Evolutionary conservation across 768 basidiomycete species (phyloP).

Genomic region (Phylloporus sp.): DNA sequence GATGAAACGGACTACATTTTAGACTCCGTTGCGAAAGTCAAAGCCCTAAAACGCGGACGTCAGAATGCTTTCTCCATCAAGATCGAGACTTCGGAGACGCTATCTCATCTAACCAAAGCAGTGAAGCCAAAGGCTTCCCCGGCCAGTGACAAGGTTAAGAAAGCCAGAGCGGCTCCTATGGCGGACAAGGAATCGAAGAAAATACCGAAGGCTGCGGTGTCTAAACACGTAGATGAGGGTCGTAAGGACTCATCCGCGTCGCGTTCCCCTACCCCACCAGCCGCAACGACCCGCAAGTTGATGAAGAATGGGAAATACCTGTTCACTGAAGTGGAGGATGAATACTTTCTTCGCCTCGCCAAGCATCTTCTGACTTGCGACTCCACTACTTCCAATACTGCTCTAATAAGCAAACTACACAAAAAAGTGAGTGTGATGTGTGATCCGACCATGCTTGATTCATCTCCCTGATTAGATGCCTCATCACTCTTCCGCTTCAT

Average conservation of each 20-base stretch:
- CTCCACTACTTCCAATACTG: slow-evolving; percentile 37
- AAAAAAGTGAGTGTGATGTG: slow-evolving; percentile 40
- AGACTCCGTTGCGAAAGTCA: slow-evolving; percentile 25
- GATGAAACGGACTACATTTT: slow-evolving; percentile 45
- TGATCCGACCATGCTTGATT: not conserved
- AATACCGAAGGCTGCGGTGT: not conserved
- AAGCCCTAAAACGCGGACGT: slow-evolving; percentile 24
- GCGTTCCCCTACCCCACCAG: slow-evolving; percentile 47
- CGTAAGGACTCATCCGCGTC: slow-evolving; percentile 3
- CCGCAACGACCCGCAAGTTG: slow-evolving; percentile 28
- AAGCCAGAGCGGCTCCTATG: slow-evolving; percentile 3
- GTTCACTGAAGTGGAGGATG: slow-evolving; percentile 50
- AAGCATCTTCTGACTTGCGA: slow-evolving; percentile 47
- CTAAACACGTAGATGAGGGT: not conserved
- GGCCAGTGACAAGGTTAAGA: slow-evolving; percentile 1
- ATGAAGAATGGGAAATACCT: slow-evolving; percentile 33
- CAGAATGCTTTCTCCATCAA: slow-evolving; percentile 14
- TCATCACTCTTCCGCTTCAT: slow-evolving; percentile 51
- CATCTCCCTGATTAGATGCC: slow-evolving; percentile 47
- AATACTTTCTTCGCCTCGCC: slow-evolving; percentile 45
- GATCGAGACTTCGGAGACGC: slow-evolving; percentile 9
- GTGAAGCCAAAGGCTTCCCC: slow-evolving; percentile 7
- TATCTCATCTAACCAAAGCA: not conserved
- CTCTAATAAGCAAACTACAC: slow-evolving; percentile 38
- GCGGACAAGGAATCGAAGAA: slow-evolving; percentile 10